Evolutionary conservation across 176 grass and related monocot genomes (phyloP).

Genomic region (Carex kokanica): DNA sequence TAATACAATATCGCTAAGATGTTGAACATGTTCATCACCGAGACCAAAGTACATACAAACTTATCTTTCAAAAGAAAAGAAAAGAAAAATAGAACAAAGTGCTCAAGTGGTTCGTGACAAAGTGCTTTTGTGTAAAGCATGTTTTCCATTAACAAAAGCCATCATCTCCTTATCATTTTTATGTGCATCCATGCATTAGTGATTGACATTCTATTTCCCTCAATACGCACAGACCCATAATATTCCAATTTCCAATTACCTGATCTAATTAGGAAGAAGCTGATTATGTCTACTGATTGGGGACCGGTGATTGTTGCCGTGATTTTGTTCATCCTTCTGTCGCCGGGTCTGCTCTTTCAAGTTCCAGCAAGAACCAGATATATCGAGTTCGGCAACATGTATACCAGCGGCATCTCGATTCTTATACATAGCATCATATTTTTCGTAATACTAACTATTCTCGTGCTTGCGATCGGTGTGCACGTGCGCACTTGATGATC

Average conservation of each 20-base stretch:
- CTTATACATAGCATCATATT: conserved; percentile 43
- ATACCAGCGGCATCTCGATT: conserved; percentile 47
- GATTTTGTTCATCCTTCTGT: conserved; percentile 49
- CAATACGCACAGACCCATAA: neutral
- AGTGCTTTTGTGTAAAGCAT: conserved; percentile 31
- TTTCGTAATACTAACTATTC: conserved; percentile 33
- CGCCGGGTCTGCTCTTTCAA: conserved; percentile 49
- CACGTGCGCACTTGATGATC: conserved; percentile 36
- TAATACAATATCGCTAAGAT: neutral
- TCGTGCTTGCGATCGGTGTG: conserved; percentile 37
- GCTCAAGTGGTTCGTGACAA: conserved; percentile 18
- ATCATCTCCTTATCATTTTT: neutral
- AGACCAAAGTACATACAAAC: neutral
- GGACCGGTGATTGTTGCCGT: conserved; percentile 42
- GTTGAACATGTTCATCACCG: conserved; percentile 3
- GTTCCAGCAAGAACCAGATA: conserved; percentile 38
- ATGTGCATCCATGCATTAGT: conserved; percentile 2
- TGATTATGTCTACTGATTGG: conserved; percentile 39
- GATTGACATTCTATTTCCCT: neutral
- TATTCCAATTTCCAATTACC: neutral
- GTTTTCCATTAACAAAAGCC: conserved; percentile 32
- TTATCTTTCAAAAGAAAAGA: neutral
- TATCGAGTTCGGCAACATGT: conserved; percentile 55
- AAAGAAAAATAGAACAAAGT: neutral
- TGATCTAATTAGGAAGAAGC: neutral